A percentile compares a stretch with the other conserved stretches of the same genome.
These are phyloP conservation scores for Exophiala bonariae DNA, from an alignment of 2,329 filamentous ascomycete genomes.

Conservation along the genomic window DNA sequence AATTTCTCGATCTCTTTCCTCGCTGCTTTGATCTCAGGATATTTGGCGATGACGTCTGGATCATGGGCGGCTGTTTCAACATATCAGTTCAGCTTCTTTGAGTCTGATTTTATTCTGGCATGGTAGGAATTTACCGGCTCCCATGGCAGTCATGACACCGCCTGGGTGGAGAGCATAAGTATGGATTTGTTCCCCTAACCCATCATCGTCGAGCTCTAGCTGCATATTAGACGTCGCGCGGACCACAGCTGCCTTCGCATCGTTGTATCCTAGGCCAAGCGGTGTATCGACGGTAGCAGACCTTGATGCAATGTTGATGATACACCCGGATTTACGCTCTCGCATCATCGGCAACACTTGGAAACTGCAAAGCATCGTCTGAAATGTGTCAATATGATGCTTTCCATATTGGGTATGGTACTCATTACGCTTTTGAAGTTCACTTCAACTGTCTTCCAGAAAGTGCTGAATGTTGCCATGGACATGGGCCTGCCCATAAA, in stretches of 20 bases:
- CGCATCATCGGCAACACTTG: constrained; percentile 7
- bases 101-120: background rate
- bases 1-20: background rate
- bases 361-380: background rate
- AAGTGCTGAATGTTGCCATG: constrained; percentile 1
- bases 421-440: constrained; percentile 8
- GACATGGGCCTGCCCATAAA: constrained; percentile 22
- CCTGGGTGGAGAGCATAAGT: constrained; percentile 9
- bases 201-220: constrained; percentile 5
- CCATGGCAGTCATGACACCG: constrained; percentile 7
- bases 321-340: constrained; percentile 4
- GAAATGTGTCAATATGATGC: too few species aligned
- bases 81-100: background rate
- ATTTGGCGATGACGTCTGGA: too few species aligned
- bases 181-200: constrained; percentile 1
- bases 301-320: constrained; percentile 11
- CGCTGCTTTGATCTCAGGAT: too few species aligned
- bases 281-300: constrained; percentile 7
- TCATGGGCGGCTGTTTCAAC: background rate
- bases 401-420: background rate
- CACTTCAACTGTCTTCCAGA: constrained; percentile 8
- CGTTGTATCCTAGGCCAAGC: constrained; percentile 4
- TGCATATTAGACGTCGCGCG: constrained; percentile 7
- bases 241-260: constrained; percentile 6
- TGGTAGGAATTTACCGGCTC: background rate